Percentiles rank a stretch among this genome's conserved stretches.
Conservation (phyloP, 768 basidiomycete species). For the Rhizopogon roseolus region DNA sequence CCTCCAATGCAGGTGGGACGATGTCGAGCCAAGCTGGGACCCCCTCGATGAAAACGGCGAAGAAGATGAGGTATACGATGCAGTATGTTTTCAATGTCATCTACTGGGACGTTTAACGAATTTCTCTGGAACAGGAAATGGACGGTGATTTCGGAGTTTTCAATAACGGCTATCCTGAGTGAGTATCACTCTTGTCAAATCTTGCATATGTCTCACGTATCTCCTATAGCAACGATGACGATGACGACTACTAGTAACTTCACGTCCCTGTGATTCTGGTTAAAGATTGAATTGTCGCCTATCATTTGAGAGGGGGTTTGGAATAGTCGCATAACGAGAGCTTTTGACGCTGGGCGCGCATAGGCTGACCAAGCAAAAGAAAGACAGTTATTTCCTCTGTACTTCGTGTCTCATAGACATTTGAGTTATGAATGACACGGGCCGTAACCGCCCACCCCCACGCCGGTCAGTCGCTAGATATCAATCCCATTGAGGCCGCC, state of each 20-base stretch:
- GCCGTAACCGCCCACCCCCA: too few species aligned
- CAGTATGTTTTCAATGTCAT: not conserved
- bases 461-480: too few species aligned
- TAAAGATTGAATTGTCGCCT: not conserved
- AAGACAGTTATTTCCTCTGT: too few species aligned
- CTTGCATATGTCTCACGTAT: too few species aligned
- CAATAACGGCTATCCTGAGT: not conserved
- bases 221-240: not conserved
- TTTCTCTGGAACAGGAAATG: not conserved
- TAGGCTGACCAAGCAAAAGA: too few species aligned
- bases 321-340: too few species aligned
- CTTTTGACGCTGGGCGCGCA: too few species aligned
- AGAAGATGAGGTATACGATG: constrained; percentile 12
- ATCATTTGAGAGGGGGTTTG: too few species aligned
- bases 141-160: not conserved
- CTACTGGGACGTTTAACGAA: not conserved
- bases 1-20: constrained; percentile 14
- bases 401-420: too few species aligned
- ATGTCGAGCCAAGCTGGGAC: constrained; percentile 14
- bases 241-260: not conserved
- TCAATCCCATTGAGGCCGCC: too few species aligned
- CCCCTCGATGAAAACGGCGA: constrained; percentile 22
- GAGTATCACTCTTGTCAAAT: not conserved
- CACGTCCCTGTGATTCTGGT: not conserved
- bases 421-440: too few species aligned